phyloP scores from a whole-genome alignment of 345 rosid genomes.

The Eucalyptus coolabah region DNA sequence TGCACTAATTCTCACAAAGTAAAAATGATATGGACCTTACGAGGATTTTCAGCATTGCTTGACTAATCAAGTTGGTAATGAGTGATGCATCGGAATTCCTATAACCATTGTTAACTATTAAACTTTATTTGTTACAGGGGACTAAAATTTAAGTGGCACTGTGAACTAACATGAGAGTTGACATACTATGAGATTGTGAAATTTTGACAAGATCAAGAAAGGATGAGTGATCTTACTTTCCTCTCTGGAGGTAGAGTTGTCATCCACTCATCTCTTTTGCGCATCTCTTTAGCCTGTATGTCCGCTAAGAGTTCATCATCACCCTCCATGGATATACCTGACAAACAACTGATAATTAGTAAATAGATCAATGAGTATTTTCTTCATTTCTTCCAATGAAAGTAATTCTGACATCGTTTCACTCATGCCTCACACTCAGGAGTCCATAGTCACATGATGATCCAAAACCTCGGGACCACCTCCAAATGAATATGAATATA shows the following conservation, averaged over 20 bases:
- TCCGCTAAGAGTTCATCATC: constrained; percentile 81
- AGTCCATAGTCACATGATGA: neutral
- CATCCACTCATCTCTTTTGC: constrained; percentile 96
- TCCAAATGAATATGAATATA: neutral
- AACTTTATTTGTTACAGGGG: neutral
- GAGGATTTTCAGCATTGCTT: neutral
- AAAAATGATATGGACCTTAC: neutral
- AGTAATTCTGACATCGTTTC: neutral
- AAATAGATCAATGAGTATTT: neutral
- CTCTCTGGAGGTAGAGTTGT: constrained; percentile 89
- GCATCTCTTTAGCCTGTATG: constrained; percentile 52
- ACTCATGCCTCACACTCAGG: neutral
- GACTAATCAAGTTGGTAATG: neutral
- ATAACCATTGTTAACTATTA: neutral
- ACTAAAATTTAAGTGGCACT: neutral
- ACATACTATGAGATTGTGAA: neutral
- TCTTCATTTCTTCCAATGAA: neutral
- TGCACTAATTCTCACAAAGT: neutral
- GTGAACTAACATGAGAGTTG: neutral
- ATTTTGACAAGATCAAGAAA: neutral
- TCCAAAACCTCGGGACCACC: neutral
- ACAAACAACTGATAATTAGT: neutral
- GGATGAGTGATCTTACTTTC: constrained; percentile 33
- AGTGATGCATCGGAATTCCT: neutral
- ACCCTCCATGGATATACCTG: constrained; percentile 96